Evolutionary conservation across 2,329 filamentous ascomycete species (phyloP).

Genomic region (Calonectria pauciramosa): DNA sequence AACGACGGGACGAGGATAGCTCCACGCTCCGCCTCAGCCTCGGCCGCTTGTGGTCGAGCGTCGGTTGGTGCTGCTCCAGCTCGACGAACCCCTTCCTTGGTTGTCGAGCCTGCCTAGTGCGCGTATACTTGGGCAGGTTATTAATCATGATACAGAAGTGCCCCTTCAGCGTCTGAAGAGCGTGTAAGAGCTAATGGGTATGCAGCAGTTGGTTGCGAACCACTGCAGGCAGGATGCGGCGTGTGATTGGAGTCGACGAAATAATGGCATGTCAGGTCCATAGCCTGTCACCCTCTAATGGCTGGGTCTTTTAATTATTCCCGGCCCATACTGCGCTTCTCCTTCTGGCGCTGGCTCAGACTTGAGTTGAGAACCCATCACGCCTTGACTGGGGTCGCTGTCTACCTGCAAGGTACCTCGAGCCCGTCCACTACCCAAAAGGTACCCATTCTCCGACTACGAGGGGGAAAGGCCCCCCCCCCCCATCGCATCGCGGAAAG

Average conservation of each 20-base stretch:
- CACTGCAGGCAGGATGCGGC: not conserved
- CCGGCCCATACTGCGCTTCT: constrained; percentile 12
- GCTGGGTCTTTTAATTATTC: constrained; percentile 20
- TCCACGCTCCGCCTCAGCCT: constrained; percentile 5
- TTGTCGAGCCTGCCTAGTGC: not conserved
- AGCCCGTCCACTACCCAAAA: constrained; percentile 1
- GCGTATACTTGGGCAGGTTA: not conserved
- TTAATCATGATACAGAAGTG: not conserved
- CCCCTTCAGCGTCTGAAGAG: not conserved
- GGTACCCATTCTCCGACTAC: constrained; percentile 14
- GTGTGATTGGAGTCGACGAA: not conserved
- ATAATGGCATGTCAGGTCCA: constrained; percentile 18
- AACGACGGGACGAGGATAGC: constrained; percentile 5
- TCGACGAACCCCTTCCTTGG: not conserved
- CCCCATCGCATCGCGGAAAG: not conserved
- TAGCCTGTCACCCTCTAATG: constrained; percentile 8
- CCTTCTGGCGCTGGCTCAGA: constrained; percentile 29
- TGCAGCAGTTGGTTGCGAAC: not conserved
- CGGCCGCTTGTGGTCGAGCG: constrained; percentile 8
- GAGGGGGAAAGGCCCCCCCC: not conserved
- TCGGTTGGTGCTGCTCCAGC: not conserved
- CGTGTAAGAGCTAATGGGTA: constrained; percentile 4
- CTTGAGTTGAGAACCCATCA: constrained; percentile 27
- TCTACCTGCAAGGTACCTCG: not conserved
- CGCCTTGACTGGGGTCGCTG: constrained; percentile 3